Conservation (phyloP, 345 rosid species). For the Nasturtium officinale region DNA sequence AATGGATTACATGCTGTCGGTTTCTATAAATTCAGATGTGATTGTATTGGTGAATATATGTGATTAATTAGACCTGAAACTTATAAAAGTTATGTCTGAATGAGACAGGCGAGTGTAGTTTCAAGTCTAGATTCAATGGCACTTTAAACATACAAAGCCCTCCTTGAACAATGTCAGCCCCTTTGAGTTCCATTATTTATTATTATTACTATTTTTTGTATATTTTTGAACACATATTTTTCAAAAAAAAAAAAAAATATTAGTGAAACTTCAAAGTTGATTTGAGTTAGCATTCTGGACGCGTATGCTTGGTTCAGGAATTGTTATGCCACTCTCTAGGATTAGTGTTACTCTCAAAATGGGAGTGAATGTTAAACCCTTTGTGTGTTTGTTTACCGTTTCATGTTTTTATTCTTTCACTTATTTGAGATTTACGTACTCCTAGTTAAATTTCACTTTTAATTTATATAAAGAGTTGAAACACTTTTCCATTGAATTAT, state of each 20-base stretch:
- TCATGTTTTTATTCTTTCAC: too few species aligned
- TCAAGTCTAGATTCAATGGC: slow-evolving; percentile 42
- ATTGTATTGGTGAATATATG: not conserved
- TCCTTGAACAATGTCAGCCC: slow-evolving; percentile 37
- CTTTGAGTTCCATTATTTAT: slow-evolving; percentile 18
- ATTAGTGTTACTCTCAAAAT: too few species aligned
- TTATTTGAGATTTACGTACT: too few species aligned
- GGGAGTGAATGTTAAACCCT: too few species aligned
- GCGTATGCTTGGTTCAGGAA: too few species aligned
- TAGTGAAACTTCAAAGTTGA: too few species aligned
- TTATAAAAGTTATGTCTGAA: slow-evolving; percentile 27
- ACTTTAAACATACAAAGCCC: slow-evolving; percentile 36
- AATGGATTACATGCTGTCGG: not conserved
- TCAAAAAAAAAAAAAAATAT: not conserved
- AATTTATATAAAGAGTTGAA: too few species aligned
- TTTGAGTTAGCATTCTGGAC: too few species aligned
- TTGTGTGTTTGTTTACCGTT: too few species aligned
- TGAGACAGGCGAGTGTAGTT: slow-evolving; percentile 28
- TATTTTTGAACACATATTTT: not conserved
- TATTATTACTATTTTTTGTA: not conserved
- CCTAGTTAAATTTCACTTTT: too few species aligned
- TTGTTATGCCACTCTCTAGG: too few species aligned
- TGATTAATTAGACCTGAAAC: not conserved
- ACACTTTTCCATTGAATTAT: not conserved
- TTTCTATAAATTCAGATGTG: not conserved